Conservation (phyloP, 139 green algal species). For the Marvania coccoides region DNA sequence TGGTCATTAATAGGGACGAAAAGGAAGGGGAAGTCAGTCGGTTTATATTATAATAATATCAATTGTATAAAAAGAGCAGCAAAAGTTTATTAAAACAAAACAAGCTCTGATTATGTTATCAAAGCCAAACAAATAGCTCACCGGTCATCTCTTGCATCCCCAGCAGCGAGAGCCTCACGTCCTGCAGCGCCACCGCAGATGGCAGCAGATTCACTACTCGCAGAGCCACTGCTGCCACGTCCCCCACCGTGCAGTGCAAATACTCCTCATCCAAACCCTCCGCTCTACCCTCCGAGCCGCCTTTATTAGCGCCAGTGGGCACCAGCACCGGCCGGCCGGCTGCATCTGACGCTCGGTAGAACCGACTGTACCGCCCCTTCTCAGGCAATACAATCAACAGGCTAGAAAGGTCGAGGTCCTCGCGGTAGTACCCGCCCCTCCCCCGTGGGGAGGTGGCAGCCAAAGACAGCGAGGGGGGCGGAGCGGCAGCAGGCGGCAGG, state of each 20-base stretch:
- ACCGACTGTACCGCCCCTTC: constrained; percentile 21
- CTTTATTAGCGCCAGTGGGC: not conserved
- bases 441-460: no score
- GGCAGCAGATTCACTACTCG: constrained; percentile 20
- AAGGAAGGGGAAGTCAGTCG: no score
- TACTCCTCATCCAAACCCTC: constrained; percentile 1
- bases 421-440: no score
- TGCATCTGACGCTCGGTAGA: constrained; percentile 13
- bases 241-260: constrained; percentile 25
- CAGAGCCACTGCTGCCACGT: constrained; percentile 27
- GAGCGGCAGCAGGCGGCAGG: not conserved
- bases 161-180: constrained; percentile 9
- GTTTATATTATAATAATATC: no score
- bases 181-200: constrained; percentile 4
- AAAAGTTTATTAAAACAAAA: no score
- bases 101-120: no score
- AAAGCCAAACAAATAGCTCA: no score
- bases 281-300: no score
- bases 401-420: not conserved
- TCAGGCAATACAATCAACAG: not conserved
- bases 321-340: not conserved
- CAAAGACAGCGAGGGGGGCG: not conserved
- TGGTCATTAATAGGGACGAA: no score
- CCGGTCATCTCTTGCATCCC: constrained; percentile 23
- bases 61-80: no score